Percentiles rank a stretch among this genome's conserved stretches.
These are phyloP conservation scores for Pseudogymnoascus sp. DNA, from an alignment of 2,329 filamentous ascomycete species.

Conservation along the genomic window DNA sequence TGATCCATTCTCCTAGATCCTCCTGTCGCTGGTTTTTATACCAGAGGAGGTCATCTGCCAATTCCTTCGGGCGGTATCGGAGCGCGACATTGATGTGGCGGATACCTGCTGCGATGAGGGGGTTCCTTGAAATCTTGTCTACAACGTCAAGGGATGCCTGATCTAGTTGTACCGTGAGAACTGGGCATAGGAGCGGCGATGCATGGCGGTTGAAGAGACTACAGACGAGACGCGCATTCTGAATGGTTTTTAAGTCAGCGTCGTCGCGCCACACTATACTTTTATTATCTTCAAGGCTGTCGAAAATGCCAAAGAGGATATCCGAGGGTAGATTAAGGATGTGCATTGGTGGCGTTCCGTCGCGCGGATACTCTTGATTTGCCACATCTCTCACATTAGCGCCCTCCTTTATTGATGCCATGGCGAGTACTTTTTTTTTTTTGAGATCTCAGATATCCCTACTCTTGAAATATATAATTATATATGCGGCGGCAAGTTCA, in stretches of 20 bases:
- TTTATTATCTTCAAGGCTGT: not conserved
- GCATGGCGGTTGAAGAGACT: not conserved
- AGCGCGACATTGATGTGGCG: not conserved
- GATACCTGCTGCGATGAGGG: not conserved
- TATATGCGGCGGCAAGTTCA: not conserved
- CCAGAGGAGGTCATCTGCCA: not conserved
- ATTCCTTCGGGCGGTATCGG: not conserved
- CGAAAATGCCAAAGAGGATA: conserved; percentile 3
- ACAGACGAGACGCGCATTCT: conserved; percentile 3
- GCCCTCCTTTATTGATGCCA: not conserved
- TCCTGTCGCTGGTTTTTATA: not conserved
- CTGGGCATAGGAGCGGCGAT: not conserved
- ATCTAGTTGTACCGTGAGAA: not conserved
- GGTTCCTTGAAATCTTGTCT: not conserved
- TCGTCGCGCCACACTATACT: not conserved
- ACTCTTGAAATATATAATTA: not conserved
- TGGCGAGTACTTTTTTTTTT: not conserved
- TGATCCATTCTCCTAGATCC: not conserved
- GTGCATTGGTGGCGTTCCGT: not conserved
- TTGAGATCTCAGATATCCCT: not conserved
- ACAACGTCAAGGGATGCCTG: not conserved
- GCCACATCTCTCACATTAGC: not conserved
- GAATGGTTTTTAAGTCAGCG: not conserved
- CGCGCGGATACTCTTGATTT: not conserved
- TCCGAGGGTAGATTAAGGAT: conserved; percentile 3